Evolutionary conservation across 2,329 filamentous ascomycete genomes (phyloP).

Genomic region (Mycosphaerella sp.): DNA sequence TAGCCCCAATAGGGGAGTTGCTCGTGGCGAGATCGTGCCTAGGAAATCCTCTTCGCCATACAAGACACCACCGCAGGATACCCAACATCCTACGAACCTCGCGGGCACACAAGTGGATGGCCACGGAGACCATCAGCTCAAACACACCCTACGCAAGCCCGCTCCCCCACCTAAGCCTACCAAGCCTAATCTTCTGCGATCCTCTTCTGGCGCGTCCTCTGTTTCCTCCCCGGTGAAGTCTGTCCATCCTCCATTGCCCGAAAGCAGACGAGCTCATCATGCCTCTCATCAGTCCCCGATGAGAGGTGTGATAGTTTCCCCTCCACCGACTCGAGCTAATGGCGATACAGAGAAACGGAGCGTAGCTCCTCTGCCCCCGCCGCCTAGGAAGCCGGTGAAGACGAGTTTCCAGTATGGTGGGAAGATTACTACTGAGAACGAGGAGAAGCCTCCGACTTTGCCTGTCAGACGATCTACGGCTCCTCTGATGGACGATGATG

Average conservation of each 20-base stretch:
- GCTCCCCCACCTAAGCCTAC: conserved; percentile 32
- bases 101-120: conserved; percentile 9
- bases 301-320: conserved; percentile 10
- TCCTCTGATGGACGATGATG: conserved; percentile 29
- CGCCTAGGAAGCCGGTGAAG: conserved; percentile 19
- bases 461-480: conserved; percentile 25
- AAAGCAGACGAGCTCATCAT: conserved; percentile 18
- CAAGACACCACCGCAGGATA: conserved; percentile 6
- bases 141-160: conserved; percentile 31
- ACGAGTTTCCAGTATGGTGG: not conserved
- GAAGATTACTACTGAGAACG: conserved; percentile 6
- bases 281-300: conserved; percentile 1
- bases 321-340: conserved; percentile 17
- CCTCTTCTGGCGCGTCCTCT: conserved; percentile 23
- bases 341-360: conserved; percentile 11
- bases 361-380: conserved; percentile 18
- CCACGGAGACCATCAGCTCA: conserved; percentile 16
- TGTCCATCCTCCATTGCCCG: conserved; percentile 21
- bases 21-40: conserved; percentile 9
- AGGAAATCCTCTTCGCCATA: conserved; percentile 20
- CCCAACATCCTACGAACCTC: conserved; percentile 1
- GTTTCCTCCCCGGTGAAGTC: conserved; percentile 16
- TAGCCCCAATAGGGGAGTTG: conserved; percentile 9
- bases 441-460: conserved; percentile 18
- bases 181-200: conserved; percentile 32